Evolutionary conservation across 2,329 filamentous ascomycete genomes (phyloP), one percentile per base, ranked within the genome.

Genomic region (Cladosporium sp.): DNA sequence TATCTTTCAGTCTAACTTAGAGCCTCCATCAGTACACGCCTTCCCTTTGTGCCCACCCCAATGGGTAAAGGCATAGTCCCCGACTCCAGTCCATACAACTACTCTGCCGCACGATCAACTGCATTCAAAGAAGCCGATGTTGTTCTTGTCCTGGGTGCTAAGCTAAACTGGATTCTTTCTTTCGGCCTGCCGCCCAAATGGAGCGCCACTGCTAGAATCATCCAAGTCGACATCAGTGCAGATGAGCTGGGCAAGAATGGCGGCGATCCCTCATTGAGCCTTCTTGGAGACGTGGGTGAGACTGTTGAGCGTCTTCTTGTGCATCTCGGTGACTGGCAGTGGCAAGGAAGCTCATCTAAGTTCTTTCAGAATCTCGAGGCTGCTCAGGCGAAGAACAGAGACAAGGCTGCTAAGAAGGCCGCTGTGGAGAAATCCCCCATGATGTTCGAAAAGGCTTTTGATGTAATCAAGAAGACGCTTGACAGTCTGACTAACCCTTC

Each of bases 11-110:
- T 35, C 11, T 35, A 35, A 35, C 32, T 7, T 4, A n/a, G 15
- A n/a, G 22, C 9, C 22, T 4, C 9, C 13, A 35, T 35, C 12
- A 57, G 58, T 7, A 75, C 74, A 8, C 65, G 71, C 20, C 67
- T 82, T 9, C 78, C 77, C 0, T 81, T 82, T 58, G 65, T 82
- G 6, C 77, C 78, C 0, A 79, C 77, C 1, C 78, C 78, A 1
- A 81, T 80, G 76, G 78, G 78, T 4, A 81, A 81, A 59, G 78
- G 78, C 18, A 70, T 82, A 5, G 57, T 80, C 1, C 68, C 78
- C 8, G 78, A 80, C 55, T 78, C 74, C 0, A 75, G 78, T 58
- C 67, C 71, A 1, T 65, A 72, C 42, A 80, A 81, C 57, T 69
- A 69, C 13, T 76, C 78, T 2, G 74, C 77, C 40, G 77, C 78